phyloP scores from a whole-genome alignment of 2,329 filamentous ascomycete genomes.

The Diaporthe amygdali region DNA sequence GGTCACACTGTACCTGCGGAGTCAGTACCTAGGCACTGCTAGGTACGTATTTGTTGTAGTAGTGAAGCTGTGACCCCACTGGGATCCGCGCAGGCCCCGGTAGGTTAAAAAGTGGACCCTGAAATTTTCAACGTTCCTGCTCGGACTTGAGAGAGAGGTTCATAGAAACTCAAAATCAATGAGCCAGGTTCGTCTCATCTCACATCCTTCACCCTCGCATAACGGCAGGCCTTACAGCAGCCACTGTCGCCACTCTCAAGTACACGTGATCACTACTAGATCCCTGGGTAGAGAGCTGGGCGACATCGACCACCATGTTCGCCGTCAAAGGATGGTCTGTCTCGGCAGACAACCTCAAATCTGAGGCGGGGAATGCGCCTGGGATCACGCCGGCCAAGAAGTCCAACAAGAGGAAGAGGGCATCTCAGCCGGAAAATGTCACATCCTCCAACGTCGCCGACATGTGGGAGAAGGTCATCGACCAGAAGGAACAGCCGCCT shows the following conservation, averaged over 20 bases:
- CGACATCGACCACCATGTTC: slow-evolving; percentile 67
- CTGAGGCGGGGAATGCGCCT: slow-evolving; percentile 58
- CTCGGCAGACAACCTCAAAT: slow-evolving; percentile 72
- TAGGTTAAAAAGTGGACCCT: slow-evolving; percentile 19
- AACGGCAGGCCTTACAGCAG: background rate
- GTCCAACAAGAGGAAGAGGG: slow-evolving; percentile 65
- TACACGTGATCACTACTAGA: background rate
- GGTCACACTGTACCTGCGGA: background rate
- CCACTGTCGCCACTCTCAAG: background rate
- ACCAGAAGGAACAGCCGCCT: slow-evolving; percentile 58
- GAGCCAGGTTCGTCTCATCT: background rate
- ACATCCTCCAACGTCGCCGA: slow-evolving; percentile 75
- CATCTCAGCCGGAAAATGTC: slow-evolving; percentile 50
- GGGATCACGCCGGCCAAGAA: slow-evolving; percentile 45
- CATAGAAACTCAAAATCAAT: background rate
- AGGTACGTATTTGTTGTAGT: background rate
- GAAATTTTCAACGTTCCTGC: slow-evolving; percentile 19
- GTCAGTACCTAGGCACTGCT: background rate
- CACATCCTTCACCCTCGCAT: slow-evolving; percentile 4
- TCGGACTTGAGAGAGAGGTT: background rate
- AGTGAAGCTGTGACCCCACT: background rate
- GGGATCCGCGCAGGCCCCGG: slow-evolving; percentile 12
- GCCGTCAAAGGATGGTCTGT: slow-evolving; percentile 93
- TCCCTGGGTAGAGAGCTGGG: background rate
- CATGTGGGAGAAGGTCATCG: slow-evolving; percentile 81